Percentiles rank a stretch among this genome's conserved stretches.
phyloP scores from a whole-genome alignment of 192 early-diverging fungal genomes.

The Thamnidium elegans region DNA sequence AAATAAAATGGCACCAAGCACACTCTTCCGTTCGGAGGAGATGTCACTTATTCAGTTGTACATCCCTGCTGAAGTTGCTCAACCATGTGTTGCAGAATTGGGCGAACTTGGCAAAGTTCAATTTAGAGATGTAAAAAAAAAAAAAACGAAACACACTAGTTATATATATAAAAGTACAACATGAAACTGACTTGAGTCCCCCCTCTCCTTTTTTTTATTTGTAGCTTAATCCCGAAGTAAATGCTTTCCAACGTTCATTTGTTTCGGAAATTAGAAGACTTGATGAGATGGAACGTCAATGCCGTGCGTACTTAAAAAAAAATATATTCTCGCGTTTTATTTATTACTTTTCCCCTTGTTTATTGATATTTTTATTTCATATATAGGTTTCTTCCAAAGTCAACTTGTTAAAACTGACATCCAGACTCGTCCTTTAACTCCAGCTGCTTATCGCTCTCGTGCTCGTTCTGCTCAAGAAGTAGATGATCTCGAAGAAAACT shows the following conservation, averaged over 20 bases:
- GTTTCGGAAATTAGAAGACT: conserved; percentile 93
- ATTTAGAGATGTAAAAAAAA: conserved; percentile 82
- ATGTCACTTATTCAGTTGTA: conserved; percentile 96
- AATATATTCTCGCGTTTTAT: neutral
- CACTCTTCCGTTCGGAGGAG: conserved; percentile 88
- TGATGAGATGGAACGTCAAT: conserved; percentile 95
- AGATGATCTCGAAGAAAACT: conserved; percentile 84
- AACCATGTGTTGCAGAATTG: conserved; percentile 87
- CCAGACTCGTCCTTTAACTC: conserved; percentile 43
- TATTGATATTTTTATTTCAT: conserved; percentile 5
- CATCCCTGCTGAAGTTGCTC: conserved; percentile 92
- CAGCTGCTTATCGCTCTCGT: conserved; percentile 50
- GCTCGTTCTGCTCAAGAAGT: conserved; percentile 85
- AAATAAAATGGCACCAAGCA: conserved; percentile 41
- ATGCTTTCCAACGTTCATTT: conserved; percentile 95
- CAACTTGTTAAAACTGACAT: conserved; percentile 83
- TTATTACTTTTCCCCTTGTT: neutral
- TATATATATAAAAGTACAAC: neutral
- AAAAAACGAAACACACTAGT: neutral
- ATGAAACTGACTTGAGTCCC: neutral
- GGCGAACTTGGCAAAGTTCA: conserved; percentile 94
- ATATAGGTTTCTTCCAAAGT: conserved; percentile 71
- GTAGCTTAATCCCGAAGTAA: conserved; percentile 89
- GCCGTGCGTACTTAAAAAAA: conserved; percentile 67
- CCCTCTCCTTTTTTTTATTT: neutral